phyloP scores from a whole-genome alignment of 2,329 filamentous ascomycete genomes.

The Periconia digitata region DNA sequence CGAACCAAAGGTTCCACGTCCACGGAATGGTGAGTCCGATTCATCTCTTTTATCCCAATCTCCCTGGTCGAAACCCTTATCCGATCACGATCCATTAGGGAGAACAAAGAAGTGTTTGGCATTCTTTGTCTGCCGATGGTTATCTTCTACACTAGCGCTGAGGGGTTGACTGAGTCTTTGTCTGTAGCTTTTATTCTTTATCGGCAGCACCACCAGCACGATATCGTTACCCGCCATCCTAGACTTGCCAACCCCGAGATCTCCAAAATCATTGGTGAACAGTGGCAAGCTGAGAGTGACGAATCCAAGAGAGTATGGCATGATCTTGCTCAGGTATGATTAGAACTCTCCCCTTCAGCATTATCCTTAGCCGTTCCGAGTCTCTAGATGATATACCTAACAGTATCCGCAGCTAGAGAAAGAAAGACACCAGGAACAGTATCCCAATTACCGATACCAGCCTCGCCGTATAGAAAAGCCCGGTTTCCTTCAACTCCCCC shows the following conservation, averaged over 20 bases:
- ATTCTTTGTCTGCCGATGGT: constrained; percentile 22
- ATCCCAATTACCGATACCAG: constrained; percentile 93
- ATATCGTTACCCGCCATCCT: constrained; percentile 80
- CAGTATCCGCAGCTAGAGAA: constrained; percentile 71
- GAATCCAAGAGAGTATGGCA: constrained; percentile 86
- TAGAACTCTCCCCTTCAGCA: background rate
- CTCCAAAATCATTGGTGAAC: constrained; percentile 92
- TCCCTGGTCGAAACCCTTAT: constrained; percentile 4
- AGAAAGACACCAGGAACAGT: constrained; percentile 80
- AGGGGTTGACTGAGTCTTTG: constrained; percentile 1
- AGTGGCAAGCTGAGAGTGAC: constrained; percentile 79
- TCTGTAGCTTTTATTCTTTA: constrained; percentile 91
- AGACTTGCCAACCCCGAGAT: constrained; percentile 93
- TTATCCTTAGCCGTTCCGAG: background rate
- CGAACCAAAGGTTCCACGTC: constrained; percentile 70
- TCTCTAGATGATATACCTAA: background rate
- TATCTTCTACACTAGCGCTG: constrained; percentile 17
- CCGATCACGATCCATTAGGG: constrained; percentile 6
- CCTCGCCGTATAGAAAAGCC: constrained; percentile 60
- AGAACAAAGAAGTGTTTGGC: constrained; percentile 26
- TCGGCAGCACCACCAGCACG: constrained; percentile 85
- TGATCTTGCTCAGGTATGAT: constrained; percentile 72
- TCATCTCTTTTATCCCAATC: constrained; percentile 19
- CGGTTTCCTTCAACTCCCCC: constrained; percentile 42
- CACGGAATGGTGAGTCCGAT: constrained; percentile 65